Base-by-base conservation (phyloP, 345 rosid species). In the Nephelium lappaceum region DNA sequence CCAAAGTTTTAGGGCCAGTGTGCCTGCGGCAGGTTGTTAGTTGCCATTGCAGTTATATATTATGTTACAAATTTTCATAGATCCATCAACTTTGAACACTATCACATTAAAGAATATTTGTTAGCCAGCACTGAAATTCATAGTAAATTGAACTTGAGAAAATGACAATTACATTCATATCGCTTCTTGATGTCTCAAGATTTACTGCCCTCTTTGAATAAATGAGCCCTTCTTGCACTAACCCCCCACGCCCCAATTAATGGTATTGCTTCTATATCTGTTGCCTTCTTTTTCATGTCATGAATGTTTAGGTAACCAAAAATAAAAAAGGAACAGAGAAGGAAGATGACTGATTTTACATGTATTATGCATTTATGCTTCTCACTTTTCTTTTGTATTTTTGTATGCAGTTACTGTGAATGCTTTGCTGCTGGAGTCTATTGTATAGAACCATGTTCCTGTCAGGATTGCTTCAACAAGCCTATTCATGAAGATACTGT, bases 371-470 rank as follows among this genome's bases (percentile, higher is more conserved):
- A 76, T 49, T 10, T 69, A 43, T 18, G 19, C 74, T 78, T 49
- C 11, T 61, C 11, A 23, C 51, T 49, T 74, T 60, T 4, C 16
- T 55, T 45, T 24, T 47, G 21, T 51, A 58, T 58, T 23, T 68
- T 14, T 73, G 11, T 76, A 60, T 82, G 87, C 93, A 96, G 99
- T 82, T 96, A 96, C 81, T 96, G 99, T 72, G 99, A 96, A 86
- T 96, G 99, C 75, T 96, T 96, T 89, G 99, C 98, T 86, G 97
- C 99, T 72, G 98, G 99, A 43, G 92, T 93, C 15, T 96, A 94
- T 77, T 96, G 99, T 80, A 90, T 91, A 43, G 99, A 92, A 79
- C 97, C 99, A 18, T 96, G 99, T 51, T 85, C 97, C 68, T 96
- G 99, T 84, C 93, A 88, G 87, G 97, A 94, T 69, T 96, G 99